Evolutionary conservation across 129 eudicot genomes (phyloP).

Genomic region (Artemisia annua): DNA sequence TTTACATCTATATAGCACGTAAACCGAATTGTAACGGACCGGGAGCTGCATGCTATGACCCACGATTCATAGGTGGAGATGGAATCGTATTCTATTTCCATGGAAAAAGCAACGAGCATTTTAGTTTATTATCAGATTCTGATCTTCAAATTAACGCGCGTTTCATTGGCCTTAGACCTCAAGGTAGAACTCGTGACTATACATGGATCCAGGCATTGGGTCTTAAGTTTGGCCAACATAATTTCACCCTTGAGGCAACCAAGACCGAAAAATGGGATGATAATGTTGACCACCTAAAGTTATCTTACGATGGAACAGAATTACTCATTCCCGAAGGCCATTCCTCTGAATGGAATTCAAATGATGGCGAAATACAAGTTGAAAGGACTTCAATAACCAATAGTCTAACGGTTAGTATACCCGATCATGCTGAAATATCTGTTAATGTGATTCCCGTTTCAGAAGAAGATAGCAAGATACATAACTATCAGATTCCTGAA

Average conservation of each 20-base stretch:
- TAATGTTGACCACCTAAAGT: constrained; percentile 37
- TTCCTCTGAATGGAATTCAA: constrained; percentile 46
- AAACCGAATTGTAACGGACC: constrained; percentile 57
- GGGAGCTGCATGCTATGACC: constrained; percentile 57
- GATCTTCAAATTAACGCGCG: constrained; percentile 52
- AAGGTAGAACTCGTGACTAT: constrained; percentile 50
- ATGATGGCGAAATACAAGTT: constrained; percentile 31
- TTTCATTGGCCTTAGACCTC: constrained; percentile 48
- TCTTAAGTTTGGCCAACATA: constrained; percentile 42
- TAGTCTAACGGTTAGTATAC: constrained; percentile 35
- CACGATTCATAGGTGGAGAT: constrained; percentile 59
- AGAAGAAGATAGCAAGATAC: constrained; percentile 45
- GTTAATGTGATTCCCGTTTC: constrained; percentile 55
- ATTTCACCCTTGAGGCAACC: constrained; percentile 51
- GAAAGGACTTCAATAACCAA: constrained; percentile 52
- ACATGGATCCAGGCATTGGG: constrained; percentile 66
- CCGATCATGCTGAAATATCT: constrained; percentile 40
- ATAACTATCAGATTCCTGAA: constrained; percentile 48
- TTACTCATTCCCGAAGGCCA: constrained; percentile 39
- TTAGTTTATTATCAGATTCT: constrained; percentile 46
- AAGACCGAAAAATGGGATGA: constrained; percentile 41
- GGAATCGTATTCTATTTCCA: constrained; percentile 57
- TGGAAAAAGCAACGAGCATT: constrained; percentile 48
- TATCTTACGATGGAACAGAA: constrained; percentile 30
- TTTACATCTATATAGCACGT: constrained; percentile 25